Percentiles rank a stretch among this genome's conserved stretches.
These are phyloP conservation scores for Cystofilobasidium macerans DNA, from an alignment of 768 basidiomycete species.

Conservation along the genomic window DNA sequence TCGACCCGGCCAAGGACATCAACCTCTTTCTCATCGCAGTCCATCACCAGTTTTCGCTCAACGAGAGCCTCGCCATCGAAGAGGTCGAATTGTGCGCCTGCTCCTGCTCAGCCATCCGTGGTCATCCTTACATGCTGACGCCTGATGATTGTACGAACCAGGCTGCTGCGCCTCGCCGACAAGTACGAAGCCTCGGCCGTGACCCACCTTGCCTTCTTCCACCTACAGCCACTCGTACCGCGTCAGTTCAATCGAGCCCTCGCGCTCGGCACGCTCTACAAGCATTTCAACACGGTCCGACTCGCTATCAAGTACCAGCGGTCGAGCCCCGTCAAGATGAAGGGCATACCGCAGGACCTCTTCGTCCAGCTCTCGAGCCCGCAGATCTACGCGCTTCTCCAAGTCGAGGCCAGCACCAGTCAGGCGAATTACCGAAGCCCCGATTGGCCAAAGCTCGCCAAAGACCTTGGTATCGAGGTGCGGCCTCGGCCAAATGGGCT, in stretches of 20 bases:
- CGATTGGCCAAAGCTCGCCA: not conserved
- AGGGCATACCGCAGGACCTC: conserved; percentile 6
- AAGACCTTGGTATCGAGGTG: conserved; percentile 1
- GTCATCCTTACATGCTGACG: not conserved
- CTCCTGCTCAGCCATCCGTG: no score
- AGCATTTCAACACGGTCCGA: conserved; percentile 7
- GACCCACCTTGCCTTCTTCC: not conserved
- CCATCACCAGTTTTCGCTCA: not conserved
- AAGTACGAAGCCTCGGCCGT: not conserved
- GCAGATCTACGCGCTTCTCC: not conserved
- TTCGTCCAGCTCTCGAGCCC: not conserved
- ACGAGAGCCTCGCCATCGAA: not conserved
- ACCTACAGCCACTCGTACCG: conserved; percentile 1
- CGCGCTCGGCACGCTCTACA: conserved; percentile 1
- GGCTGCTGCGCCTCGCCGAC: not conserved
- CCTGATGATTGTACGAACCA: not conserved
- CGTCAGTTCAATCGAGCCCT: conserved; percentile 1
- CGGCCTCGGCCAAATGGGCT: no score
- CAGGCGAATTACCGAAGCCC: not conserved
- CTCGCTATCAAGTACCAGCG: conserved; percentile 6
- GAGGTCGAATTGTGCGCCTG: conserved; percentile 1
- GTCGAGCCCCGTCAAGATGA: not conserved
- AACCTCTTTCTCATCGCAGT: conserved; percentile 3
- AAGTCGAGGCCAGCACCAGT: not conserved
- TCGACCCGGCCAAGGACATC: not conserved